Evolutionary conservation across 108 stramenopile species (phyloP).

Genomic region (Stephanodiscus triporus): DNA sequence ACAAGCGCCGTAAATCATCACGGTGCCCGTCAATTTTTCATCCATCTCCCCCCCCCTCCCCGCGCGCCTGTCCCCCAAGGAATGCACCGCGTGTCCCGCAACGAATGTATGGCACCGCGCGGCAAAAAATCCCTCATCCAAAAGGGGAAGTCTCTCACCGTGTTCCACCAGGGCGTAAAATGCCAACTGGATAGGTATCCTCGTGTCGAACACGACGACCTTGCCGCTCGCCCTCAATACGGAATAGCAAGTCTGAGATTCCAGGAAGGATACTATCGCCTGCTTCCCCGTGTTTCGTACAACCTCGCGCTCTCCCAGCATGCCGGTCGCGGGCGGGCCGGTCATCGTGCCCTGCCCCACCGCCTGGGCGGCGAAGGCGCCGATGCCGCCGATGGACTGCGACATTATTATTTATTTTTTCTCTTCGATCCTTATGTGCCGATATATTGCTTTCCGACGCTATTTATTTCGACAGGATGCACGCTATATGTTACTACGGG

Average conservation of each 20-base stretch:
- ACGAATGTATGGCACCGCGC: background rate
- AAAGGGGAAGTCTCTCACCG: conserved; percentile 56
- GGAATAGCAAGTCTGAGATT: conserved; percentile 74
- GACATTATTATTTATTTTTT: background rate
- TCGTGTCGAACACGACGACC: conserved; percentile 97
- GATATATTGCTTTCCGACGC: too few species aligned
- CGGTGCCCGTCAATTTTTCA: too few species aligned
- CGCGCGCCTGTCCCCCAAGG: too few species aligned
- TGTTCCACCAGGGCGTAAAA: conserved; percentile 99
- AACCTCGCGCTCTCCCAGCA: conserved; percentile 75
- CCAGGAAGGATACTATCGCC: conserved; percentile 80
- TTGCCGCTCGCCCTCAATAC: conserved; percentile 83
- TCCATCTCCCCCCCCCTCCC: too few species aligned
- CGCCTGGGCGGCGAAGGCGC: conserved; percentile 1
- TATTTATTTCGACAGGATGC: too few species aligned
- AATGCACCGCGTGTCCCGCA: too few species aligned
- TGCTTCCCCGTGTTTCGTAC: conserved; percentile 77
- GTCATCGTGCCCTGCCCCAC: background rate
- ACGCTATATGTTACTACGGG: too few species aligned
- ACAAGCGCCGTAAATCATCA: too few species aligned
- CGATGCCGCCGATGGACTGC: conserved; percentile 2
- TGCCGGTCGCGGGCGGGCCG: conserved; percentile 28
- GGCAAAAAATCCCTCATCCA: background rate
- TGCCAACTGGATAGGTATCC: conserved; percentile 96
- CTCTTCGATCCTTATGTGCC: background rate